Evolutionary conservation across 257 asterid species (phyloP).

Genomic region (Nicotiana tabacum): DNA sequence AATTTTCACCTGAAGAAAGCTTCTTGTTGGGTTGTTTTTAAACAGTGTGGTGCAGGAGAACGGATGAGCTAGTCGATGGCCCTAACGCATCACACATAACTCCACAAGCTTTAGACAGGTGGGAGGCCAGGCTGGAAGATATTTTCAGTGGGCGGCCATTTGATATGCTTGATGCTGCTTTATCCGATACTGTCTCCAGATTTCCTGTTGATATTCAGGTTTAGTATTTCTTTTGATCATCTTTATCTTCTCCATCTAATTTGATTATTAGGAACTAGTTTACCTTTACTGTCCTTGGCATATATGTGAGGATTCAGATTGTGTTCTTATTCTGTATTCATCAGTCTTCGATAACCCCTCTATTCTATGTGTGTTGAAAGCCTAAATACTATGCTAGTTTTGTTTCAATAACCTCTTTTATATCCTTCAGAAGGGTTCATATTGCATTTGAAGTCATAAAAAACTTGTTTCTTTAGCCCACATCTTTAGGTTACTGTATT

Average conservation of each 20-base stretch:
- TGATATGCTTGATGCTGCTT: slow-evolving; percentile 98
- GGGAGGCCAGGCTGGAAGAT: slow-evolving; percentile 92
- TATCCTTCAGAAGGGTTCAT: too few relatives aligned
- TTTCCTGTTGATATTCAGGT: slow-evolving; percentile 98
- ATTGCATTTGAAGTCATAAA: too few relatives aligned
- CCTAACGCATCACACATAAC: slow-evolving; percentile 98
- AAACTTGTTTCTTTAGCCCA: too few relatives aligned
- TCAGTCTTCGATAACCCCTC: not conserved
- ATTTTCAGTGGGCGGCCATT: slow-evolving; percentile 81
- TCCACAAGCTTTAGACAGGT: slow-evolving; percentile 82
- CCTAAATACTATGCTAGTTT: too few relatives aligned
- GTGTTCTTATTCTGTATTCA: too few relatives aligned
- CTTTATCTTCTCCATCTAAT: not conserved
- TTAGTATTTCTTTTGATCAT: not conserved
- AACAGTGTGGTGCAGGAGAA: slow-evolving; percentile 97
- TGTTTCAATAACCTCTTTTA: too few relatives aligned
- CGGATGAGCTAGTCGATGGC: slow-evolving; percentile 98
- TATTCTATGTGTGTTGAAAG: too few relatives aligned
- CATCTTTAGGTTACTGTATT: too few relatives aligned
- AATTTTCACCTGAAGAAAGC: not conserved
- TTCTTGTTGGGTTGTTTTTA: not conserved
- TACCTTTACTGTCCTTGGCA: too few relatives aligned
- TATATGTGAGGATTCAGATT: too few relatives aligned
- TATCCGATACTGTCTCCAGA: slow-evolving; percentile 69
- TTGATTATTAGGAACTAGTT: not conserved